Base-by-base conservation (phyloP, 352 stramenopile genomes). In the Phytopythium kandeliae region DNA sequence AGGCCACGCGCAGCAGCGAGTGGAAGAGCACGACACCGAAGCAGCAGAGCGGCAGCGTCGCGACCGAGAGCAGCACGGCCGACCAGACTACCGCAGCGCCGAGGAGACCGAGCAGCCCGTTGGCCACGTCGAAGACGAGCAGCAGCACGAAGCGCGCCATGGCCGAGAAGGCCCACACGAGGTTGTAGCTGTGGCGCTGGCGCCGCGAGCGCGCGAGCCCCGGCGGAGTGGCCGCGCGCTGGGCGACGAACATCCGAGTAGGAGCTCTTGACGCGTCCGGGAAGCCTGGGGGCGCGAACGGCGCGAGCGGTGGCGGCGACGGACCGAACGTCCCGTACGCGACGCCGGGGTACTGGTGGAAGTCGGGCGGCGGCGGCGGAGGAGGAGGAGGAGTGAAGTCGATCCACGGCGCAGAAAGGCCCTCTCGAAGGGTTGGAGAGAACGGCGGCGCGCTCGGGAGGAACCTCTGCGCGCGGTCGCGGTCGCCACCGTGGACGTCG, bases 11-110 rank as follows among this genome's bases (percentile, higher is more conserved):
- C 28, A 88, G 38, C 24, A 86, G 44, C n/a, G 53, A 28, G 16
- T 71, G 61, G 40, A 81, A 78, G 36, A 86, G 57, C 11, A 78
- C 50, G 40, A 86, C 42, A 25, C 73, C 71, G n/a, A 71, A 70
- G 45, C 73, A 70, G 26, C 74, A 86, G 13, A 86, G 47, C n/a
- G 75, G 74, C 22, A 89, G 63, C 41, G 65, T 57, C 40, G 66
- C 28, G 21, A 78, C 37, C 11, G 63, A 36, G 28, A 81, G 42
- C 33, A 55, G 16, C 8, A 65, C 48, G 1, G 54, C 65, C 2
- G 7, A n/a, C 49, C 50, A 58, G 26, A 75, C 63, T 3, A 60
- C n/a, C 2, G 58, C 33, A 2, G 58, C 58, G 1, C 51, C 53
- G 10, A 57, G 28, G 40, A 68, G 10, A 6, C 53, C 63, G 12